Evolutionary conservation across 2,329 filamentous ascomycete genomes (phyloP).

Genomic region (Cercospora canescens): DNA sequence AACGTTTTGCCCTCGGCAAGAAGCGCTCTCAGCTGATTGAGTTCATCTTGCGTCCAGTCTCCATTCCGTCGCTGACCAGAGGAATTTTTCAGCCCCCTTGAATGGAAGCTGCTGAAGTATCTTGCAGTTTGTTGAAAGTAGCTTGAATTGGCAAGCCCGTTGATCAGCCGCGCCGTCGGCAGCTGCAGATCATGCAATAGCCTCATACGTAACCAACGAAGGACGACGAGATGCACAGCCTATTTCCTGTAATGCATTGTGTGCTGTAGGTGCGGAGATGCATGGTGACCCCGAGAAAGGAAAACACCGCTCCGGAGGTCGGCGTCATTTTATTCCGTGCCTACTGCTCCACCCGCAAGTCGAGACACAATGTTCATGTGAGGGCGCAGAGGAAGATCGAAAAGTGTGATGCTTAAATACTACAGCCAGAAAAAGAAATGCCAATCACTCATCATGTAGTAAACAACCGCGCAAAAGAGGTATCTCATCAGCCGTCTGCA

Average conservation of each 20-base stretch:
- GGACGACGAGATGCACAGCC: not conserved
- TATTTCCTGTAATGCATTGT: not conserved
- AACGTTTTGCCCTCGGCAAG: not conserved
- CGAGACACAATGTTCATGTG: no score
- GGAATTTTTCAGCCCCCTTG: not conserved
- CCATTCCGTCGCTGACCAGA: not conserved
- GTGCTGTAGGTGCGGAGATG: not conserved
- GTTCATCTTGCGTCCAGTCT: constrained; percentile 2
- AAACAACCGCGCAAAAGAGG: not conserved
- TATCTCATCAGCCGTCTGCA: not conserved
- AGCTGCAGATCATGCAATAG: not conserved
- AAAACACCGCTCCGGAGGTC: not conserved
- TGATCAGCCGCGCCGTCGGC: not conserved
- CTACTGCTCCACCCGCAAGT: not conserved
- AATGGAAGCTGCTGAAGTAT: not conserved
- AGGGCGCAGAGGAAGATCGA: no score
- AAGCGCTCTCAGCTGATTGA: not conserved
- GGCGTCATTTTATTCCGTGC: not conserved
- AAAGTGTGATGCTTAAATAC: not conserved
- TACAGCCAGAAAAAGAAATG: not conserved
- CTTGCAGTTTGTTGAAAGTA: not conserved
- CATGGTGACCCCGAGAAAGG: not conserved
- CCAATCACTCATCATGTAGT: not conserved
- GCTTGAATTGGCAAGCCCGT: not conserved
- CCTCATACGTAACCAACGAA: not conserved